These are phyloP conservation scores for Heterobasidion occidentale DNA, from an alignment of 1,284 basidiomycete species.

Conservation along the genomic window DNA sequence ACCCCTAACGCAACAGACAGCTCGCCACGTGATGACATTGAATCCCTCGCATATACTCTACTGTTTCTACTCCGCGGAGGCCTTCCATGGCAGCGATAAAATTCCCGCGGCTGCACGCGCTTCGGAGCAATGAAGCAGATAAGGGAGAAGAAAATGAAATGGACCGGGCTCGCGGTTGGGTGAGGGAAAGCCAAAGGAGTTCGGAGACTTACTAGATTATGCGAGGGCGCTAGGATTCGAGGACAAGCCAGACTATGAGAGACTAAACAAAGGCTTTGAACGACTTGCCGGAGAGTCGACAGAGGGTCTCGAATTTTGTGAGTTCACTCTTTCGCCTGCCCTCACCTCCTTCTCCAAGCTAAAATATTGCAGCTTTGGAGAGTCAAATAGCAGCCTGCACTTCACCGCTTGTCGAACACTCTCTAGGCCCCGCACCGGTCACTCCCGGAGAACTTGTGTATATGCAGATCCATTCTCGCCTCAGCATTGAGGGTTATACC, in stretches of 20 bases:
- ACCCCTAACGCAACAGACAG: slow-evolving; percentile 32
- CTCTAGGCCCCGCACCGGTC: no score
- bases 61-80: slow-evolving; percentile 58
- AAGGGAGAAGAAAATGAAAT: neutral
- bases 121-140: neutral
- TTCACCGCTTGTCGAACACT: no score
- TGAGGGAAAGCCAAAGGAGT: neutral
- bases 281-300: no score
- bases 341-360: no score
- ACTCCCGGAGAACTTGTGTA: no score
- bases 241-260: neutral
- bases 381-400: no score
- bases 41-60: slow-evolving; percentile 56
- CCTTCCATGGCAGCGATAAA: slow-evolving; percentile 37
- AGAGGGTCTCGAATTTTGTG: no score
- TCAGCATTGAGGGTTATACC: no score
- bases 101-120: neutral
- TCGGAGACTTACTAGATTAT: neutral
- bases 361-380: no score
- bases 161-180: neutral
- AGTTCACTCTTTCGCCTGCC: no score
- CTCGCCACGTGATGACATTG: slow-evolving; percentile 54
- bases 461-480: no score
- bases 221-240: neutral
- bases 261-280: no score